phyloP scores from a whole-genome alignment of 495 filamentous ascomycete genomes.

The Xylaria flabelliformis region DNA sequence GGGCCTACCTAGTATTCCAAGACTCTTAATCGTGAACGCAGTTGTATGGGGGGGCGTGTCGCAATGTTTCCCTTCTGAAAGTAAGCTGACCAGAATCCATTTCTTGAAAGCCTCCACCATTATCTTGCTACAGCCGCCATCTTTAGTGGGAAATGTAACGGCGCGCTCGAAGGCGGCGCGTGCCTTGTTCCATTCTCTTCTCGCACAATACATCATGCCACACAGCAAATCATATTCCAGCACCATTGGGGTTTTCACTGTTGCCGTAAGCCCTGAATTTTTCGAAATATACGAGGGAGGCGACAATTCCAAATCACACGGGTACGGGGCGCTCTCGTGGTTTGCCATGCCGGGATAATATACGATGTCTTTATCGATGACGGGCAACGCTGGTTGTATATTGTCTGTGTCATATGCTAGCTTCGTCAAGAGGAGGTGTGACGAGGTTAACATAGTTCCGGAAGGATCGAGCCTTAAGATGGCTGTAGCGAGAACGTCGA shows the following conservation, averaged over 20 bases:
- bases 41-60: constrained; percentile 47
- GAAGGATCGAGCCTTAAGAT: constrained; percentile 76
- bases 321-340: constrained; percentile 31
- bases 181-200: constrained; percentile 75
- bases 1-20: constrained; percentile 66
- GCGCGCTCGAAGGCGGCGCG: constrained; percentile 72
- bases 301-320: constrained; percentile 44
- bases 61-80: constrained; percentile 70
- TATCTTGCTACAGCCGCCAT: constrained; percentile 68
- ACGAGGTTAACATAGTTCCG: constrained; percentile 71
- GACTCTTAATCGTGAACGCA: constrained; percentile 59
- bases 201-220: constrained; percentile 77
- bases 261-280: constrained; percentile 62
- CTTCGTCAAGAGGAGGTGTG: constrained; percentile 66
- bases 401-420: constrained; percentile 60
- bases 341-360: constrained; percentile 63
- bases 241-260: constrained; percentile 63
- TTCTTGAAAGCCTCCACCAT: constrained; percentile 94
- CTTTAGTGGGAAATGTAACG: constrained; percentile 66
- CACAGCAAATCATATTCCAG: constrained; percentile 81
- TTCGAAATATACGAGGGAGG: constrained; percentile 60
- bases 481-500: constrained; percentile 65
- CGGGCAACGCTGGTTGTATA: constrained; percentile 64
- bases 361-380: constrained; percentile 72
- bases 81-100: constrained; percentile 80